A percentile compares a stretch with the other conserved stretches of the same genome.
phyloP scores from a whole-genome alignment of 2,329 filamentous ascomycete genomes.

The Xylariales sp. region DNA sequence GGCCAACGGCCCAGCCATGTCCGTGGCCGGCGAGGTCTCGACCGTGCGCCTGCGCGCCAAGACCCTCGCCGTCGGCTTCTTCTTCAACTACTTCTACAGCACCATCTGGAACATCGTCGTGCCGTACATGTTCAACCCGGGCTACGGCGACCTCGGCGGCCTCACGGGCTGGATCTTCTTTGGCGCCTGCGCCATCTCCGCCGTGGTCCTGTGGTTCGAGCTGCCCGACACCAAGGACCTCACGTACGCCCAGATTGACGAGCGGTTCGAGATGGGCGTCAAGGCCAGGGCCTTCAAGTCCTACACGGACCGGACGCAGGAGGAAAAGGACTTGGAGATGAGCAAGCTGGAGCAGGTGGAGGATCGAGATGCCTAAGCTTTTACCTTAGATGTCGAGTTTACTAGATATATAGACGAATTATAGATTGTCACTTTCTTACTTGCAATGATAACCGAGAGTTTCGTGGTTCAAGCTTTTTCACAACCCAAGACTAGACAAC shows the following conservation, averaged over 20 bases:
- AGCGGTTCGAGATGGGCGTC: slow-evolving; percentile 3
- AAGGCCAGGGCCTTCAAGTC: background rate
- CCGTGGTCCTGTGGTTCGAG: slow-evolving; percentile 2
- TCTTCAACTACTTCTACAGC: slow-evolving; percentile 7
- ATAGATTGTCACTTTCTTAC: no score
- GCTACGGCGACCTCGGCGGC: slow-evolving; percentile 3
- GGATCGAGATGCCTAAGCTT: background rate
- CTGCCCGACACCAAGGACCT: slow-evolving; percentile 4
- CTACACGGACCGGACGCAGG: background rate
- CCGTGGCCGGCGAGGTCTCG: slow-evolving; percentile 4
- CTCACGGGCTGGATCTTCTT: slow-evolving; percentile 4
- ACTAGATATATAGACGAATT: no score
- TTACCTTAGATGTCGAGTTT: no score
- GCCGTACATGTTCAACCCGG: slow-evolving; percentile 6
- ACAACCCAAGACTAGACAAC: no score
- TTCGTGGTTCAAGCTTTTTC: no score
- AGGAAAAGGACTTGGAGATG: slow-evolving; percentile 3
- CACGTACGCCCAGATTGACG: slow-evolving; percentile 3
- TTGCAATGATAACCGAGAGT: no score
- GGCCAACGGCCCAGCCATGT: slow-evolving; percentile 2
- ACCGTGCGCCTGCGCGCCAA: slow-evolving; percentile 5
- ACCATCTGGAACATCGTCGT: slow-evolving; percentile 6
- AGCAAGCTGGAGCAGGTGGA: background rate
- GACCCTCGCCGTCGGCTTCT: slow-evolving; percentile 5
- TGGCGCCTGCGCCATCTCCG: background rate